phyloP scores from a whole-genome alignment of 1,284 basidiomycete genomes.

The Veloboletus limbatus region DNA sequence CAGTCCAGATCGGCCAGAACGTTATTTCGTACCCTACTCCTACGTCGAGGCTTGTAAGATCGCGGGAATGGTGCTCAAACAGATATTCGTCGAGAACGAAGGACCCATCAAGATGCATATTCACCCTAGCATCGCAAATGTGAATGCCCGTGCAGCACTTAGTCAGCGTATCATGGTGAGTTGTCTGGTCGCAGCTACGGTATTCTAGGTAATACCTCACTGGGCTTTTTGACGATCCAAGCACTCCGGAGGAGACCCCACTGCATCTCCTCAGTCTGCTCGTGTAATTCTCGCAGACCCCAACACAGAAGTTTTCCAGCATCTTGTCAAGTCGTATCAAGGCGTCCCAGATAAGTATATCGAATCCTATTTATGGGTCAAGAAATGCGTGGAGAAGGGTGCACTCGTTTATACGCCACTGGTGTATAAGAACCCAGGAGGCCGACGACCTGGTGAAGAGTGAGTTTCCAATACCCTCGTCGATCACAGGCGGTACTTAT shows the following conservation, averaged over 20 bases:
- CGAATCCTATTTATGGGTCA: conserved; percentile 77
- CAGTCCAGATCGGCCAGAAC: conserved; percentile 60
- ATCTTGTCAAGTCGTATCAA: conserved; percentile 67
- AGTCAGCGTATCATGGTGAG: conserved; percentile 66
- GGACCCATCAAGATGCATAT: conserved; percentile 70
- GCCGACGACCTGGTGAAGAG: conserved; percentile 77
- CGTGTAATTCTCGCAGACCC: conserved; percentile 75
- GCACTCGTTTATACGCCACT: conserved; percentile 63
- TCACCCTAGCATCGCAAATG: conserved; percentile 71
- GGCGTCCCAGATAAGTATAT: conserved; percentile 65
- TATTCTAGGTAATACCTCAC: neutral
- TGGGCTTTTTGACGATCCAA: conserved; percentile 26
- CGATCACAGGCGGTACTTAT: conserved; percentile 3
- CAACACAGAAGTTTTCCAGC: conserved; percentile 66
- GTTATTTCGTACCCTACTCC: conserved; percentile 74
- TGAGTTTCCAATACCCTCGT: conserved; percentile 34
- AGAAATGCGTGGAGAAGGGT: conserved; percentile 70
- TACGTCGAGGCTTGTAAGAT: conserved; percentile 77
- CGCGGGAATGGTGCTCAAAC: conserved; percentile 64
- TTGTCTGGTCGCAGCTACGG: conserved; percentile 10
- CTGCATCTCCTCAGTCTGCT: conserved; percentile 60
- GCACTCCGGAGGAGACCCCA: conserved; percentile 76
- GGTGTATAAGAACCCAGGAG: conserved; percentile 78
- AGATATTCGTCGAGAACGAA: conserved; percentile 67
- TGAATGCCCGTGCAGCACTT: conserved; percentile 61